Evolutionary conservation across 257 asterid genomes (phyloP), one percentile per base, ranked within the genome.

Genomic region (Eustoma russellianum): DNA sequence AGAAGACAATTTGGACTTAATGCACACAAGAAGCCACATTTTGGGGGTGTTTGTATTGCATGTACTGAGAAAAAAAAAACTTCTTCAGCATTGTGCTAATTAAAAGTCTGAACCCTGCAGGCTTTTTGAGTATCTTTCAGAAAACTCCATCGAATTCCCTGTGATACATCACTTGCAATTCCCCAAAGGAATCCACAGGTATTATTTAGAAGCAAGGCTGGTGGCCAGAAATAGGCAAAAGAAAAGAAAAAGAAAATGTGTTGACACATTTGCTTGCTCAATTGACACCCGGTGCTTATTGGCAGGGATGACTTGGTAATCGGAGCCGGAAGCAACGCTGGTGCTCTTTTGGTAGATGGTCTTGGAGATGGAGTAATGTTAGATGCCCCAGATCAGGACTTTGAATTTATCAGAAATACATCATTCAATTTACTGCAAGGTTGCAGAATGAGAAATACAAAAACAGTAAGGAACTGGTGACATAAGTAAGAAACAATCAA

Each of bases 381-480:
- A 66, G 99, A 92, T 70, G 93, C 97, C 62, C 90, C 78, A 5
- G 94, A 73, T 53, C 89, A 88, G 60, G 98, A 83, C 65, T 77
- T 81, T 40, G 95, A 92, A 15, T 88, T 92, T 76, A 75, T 92
- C 0, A 76, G 98, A 55, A 65, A 88, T 44, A 92, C 98, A 13
- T 92, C 98, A 16, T 88, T 92, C 84, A 92, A 92, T 70, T 68
- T 92, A 77, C 83, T 92, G 46, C 99, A 92, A 67, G 99, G 99
- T 47, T 92, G 99, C 83, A 88, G 97, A 74, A 88, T 92, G 99
- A 74, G 99, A 60, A 92, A 92, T 59, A 92, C 99, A 50, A 92
- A 92, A 78, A 92, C 99, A 67, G 99, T 92, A 66, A 69, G 83
- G 57, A 55, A 33, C 16, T 41, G 17, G 17, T 56, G 3, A 34